A percentile compares a stretch with the other conserved stretches of the same genome.
Conservation (phyloP, 768 basidiomycete genomes). For the Melanogaster broomeanus region DNA sequence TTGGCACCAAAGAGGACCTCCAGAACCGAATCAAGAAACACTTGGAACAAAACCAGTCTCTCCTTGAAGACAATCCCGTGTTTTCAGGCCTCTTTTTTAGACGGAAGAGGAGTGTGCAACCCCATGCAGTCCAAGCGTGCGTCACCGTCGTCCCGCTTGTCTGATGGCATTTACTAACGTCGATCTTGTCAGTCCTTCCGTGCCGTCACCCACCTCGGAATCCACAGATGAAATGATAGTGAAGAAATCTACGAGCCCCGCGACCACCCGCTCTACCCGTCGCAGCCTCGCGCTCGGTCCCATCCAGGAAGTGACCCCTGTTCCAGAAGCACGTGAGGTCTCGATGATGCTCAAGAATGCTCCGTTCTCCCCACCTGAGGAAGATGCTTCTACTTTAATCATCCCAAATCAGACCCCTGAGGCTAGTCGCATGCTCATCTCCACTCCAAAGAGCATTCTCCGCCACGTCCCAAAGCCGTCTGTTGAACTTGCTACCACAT, state of each 20-base stretch:
- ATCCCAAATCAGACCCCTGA: slow-evolving; percentile 17
- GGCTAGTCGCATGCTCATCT: slow-evolving; percentile 12
- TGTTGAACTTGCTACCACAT: slow-evolving; percentile 19
- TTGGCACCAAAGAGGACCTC: slow-evolving; percentile 66
- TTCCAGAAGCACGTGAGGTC: slow-evolving; percentile 50
- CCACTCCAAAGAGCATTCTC: slow-evolving; percentile 30
- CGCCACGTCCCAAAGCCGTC: slow-evolving; percentile 22
- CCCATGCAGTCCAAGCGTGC: slow-evolving; percentile 12
- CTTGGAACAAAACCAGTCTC: slow-evolving; percentile 54
- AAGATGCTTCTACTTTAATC: slow-evolving; percentile 4
- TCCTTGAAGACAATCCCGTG: slow-evolving; percentile 55
- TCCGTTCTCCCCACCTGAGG: slow-evolving; percentile 40
- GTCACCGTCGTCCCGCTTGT: slow-evolving; percentile 2
- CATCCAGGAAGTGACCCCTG: slow-evolving; percentile 46
- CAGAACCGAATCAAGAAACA: slow-evolving; percentile 62
- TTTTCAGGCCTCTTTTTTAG: slow-evolving; percentile 56
- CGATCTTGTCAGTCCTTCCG: slow-evolving; percentile 12
- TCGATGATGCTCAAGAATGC: slow-evolving; percentile 52
- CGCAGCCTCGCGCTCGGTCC: slow-evolving; percentile 21
- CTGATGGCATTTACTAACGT: not conserved
- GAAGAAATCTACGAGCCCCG: slow-evolving; percentile 16
- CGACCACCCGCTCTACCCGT: slow-evolving; percentile 21
- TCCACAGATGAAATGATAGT: slow-evolving; percentile 12
- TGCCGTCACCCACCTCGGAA: slow-evolving; percentile 17
- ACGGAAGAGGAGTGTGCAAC: slow-evolving; percentile 37